phyloP scores from a whole-genome alignment of 352 stramenopile genomes.

The Globisporangium uncinulatum region DNA sequence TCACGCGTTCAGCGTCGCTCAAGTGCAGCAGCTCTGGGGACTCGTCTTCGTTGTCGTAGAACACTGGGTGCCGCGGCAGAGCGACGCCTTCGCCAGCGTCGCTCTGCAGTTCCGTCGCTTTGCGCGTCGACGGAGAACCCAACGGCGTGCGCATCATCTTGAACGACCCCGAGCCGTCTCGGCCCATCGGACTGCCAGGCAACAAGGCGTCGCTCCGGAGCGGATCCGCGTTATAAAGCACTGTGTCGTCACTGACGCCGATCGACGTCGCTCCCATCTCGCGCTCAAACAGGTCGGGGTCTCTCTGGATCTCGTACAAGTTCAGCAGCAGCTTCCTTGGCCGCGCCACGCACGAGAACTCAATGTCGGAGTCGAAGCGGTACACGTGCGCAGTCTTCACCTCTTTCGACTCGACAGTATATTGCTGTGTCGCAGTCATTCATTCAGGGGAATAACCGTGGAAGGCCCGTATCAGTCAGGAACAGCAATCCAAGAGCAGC shows the following conservation, averaged over 20 bases:
- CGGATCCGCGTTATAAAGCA: conserved; percentile 20
- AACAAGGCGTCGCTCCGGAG: conserved; percentile 24
- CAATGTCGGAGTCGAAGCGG: conserved; percentile 72
- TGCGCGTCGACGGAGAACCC: conserved; percentile 30
- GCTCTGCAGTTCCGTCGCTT: conserved; percentile 3
- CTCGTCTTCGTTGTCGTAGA: conserved; percentile 47
- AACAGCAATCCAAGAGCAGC: too few relatives aligned
- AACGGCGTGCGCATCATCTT: conserved; percentile 58
- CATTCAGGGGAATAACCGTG: neutral
- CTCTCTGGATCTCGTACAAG: conserved; percentile 54
- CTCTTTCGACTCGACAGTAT: conserved; percentile 59
- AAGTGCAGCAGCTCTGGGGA: conserved; percentile 35
- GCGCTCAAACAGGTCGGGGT: conserved; percentile 15
- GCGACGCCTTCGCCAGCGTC: conserved; percentile 12
- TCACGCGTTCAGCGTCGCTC: conserved; percentile 60
- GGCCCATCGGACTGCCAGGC: conserved; percentile 42
- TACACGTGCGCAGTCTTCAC: conserved; percentile 76
- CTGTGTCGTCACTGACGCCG: conserved; percentile 48
- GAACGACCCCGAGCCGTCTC: conserved; percentile 55
- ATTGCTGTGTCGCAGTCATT: conserved; percentile 15
- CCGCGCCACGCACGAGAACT: conserved; percentile 60
- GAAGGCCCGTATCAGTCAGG: neutral
- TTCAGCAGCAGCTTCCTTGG: conserved; percentile 67
- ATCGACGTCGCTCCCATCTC: conserved; percentile 41
- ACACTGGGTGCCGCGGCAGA: conserved; percentile 30